Base-by-base conservation (phyloP, 2,329 filamentous ascomycete genomes). In the Cordyceps cateniannulata region DNA sequence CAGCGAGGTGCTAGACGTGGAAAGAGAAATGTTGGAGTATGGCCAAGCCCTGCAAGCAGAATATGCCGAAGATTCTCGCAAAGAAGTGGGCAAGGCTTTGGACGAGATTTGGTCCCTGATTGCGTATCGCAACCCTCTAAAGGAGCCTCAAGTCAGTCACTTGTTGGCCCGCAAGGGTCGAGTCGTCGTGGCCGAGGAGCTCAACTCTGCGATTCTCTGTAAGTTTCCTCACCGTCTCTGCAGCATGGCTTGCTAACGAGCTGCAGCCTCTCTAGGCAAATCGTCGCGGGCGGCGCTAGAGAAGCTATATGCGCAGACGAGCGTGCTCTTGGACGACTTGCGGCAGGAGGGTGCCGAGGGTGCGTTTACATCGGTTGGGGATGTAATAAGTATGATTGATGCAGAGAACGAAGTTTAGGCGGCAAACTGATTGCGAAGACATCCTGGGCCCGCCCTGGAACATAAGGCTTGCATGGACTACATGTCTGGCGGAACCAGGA, bases 131-230 rank as follows among this genome's bases (percentile, higher is more conserved):
- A 90, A 97, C 69, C 90, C 93, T 0, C 80, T 89, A 18, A 85
- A 87, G 66, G 91, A 90, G 64, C 81, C 83, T 53, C 84, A 88
- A 62, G 83, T 97, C 62, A 87, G 88, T 18, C 88, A 91, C 69
- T 77, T 97, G 62, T 78, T 99, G 61, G 90, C 96, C 68, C 80
- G 83, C 44, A 84, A 83, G 57, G 91, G 90, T 1, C 81, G 95
- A 48, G 84, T 87, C 20, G 81, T 85, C 20, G 91, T 98, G 45
- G 93, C 93, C 9, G 95, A 99, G 76, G 93, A 96, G 73, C 79
- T 99, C 61, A 98, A 98, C 73, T 90, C 91, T 63, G 93, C 91
- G 51, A 96, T 99, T 67, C 74, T 99, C 63, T 86, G 92, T 96
- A 78, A 77, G 86, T 81, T 10, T 44, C 2, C n/a, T 12, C 10